Base-by-base conservation (phyloP, 768 basidiomycete species). In the Termitomyces sp. region DNA sequence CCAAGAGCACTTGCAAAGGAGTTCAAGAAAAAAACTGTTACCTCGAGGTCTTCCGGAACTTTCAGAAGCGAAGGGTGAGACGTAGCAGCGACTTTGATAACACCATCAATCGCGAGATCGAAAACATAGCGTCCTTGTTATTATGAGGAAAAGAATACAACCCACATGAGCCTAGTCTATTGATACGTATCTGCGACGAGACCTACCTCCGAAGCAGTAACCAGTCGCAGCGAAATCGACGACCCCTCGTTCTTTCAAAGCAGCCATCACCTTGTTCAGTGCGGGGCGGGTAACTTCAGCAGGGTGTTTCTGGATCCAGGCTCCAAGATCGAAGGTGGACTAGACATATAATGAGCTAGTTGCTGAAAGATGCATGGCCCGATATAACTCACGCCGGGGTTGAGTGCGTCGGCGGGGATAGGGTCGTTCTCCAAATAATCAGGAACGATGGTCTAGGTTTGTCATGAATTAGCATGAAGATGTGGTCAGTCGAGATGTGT, bases 61-160 rank as follows among this genome's bases (percentile, higher is more conserved):
- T 80, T 53, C 49, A 88, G 74, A n/a, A 82, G 72, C 0, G 87
- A 85, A 12, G 86, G 87, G 70, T 89, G 87, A 0, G 80, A 67
- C 51, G 77, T 74, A 6, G 75, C 80, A 12, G 73, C 71, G 31
- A 71, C 84, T 50, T 77, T 67, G 66, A 82, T 73, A 47, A 74
- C 58, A 58, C 77, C 75, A 2, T 83, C 80, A 62, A 85, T 80
- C 2, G 83, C 83, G 52, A 87, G 76, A 62, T 87, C 78, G 71
- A 86, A 84, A 41, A 75, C 77, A 53, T 81, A 82, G 47, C 83
- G 81, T 14, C 68, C 81, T 83, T 57, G 1, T 19, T 21, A 12
- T 1, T 8, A 9, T 23, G 3, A 40, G 33, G 23, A 23, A 2
- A 23, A 23, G 23, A 23, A 23, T 33, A 33, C 2, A 4, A 9